These are phyloP conservation scores for Stagonosporopsis cucurbitacearum DNA, from an alignment of 2,329 filamentous ascomycete genomes.

Conservation along the genomic window DNA sequence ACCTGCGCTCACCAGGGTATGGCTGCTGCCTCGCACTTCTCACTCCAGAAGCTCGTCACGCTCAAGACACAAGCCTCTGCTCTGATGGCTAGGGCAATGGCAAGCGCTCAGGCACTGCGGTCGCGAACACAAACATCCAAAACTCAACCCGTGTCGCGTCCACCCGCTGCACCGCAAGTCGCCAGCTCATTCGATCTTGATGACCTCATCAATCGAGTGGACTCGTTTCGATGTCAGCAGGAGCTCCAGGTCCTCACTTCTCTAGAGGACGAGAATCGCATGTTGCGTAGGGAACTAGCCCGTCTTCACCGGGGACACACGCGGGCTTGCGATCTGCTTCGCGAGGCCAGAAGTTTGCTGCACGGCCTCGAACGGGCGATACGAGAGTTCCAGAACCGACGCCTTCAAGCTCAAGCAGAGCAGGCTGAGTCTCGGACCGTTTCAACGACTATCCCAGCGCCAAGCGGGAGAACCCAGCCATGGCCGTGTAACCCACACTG, in stretches of 20 bases:
- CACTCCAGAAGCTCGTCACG: too few species aligned
- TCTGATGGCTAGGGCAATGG: not conserved
- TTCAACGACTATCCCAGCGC: not conserved
- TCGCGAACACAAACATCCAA: not conserved
- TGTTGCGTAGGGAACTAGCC: not conserved
- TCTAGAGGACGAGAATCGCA: not conserved
- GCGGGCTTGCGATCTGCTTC: not conserved
- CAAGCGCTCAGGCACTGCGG: not conserved
- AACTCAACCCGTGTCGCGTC: not conserved
- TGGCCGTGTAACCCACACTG: not conserved
- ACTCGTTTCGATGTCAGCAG: not conserved
- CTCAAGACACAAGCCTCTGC: too few species aligned
- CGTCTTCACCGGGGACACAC: not conserved
- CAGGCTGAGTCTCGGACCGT: not conserved
- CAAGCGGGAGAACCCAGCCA: not conserved
- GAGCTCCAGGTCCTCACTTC: not conserved
- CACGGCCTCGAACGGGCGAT: not conserved
- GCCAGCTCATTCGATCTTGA: not conserved
- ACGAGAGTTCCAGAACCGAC: not conserved
- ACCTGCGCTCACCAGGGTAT: too few species aligned
- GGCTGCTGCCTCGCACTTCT: too few species aligned
- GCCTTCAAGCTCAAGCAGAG: not conserved
- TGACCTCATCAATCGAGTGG: not conserved
- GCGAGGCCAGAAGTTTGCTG: not conserved
- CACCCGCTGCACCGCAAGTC: not conserved